Percentiles rank a stretch among this genome's conserved stretches.
These are phyloP conservation scores for Coleophoma crateriformis DNA, from an alignment of 2,329 filamentous ascomycete species.

Conservation along the genomic window DNA sequence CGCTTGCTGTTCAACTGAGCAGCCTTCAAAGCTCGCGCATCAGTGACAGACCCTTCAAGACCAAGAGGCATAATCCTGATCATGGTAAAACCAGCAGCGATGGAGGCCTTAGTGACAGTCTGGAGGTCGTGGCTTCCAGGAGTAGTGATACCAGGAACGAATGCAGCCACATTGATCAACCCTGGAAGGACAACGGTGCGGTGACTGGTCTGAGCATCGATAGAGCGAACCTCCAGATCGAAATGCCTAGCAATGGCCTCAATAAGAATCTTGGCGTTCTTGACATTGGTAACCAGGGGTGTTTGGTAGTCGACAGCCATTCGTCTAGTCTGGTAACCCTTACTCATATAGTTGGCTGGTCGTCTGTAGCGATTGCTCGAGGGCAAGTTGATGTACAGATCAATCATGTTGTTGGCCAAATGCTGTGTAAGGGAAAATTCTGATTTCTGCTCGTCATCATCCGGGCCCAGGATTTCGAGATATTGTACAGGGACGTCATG, in stretches of 20 bases:
- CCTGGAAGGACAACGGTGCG: conserved; percentile 68
- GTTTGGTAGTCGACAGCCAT: conserved; percentile 97
- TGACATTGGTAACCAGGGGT: conserved; percentile 95
- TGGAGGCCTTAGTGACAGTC: conserved; percentile 65
- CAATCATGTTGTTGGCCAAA: conserved; percentile 94
- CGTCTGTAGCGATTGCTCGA: conserved; percentile 96
- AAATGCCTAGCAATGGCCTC: conserved; percentile 91
- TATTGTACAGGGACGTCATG: conserved; percentile 90
- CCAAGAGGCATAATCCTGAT: conserved; percentile 74
- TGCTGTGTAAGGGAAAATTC: conserved; percentile 98
- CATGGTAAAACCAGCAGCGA: conserved; percentile 75
- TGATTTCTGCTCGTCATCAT: conserved; percentile 73
- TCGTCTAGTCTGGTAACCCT: conserved; percentile 90
- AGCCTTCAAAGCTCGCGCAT: conserved; percentile 63
- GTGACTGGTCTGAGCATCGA: conserved; percentile 91
- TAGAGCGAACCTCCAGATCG: conserved; percentile 72
- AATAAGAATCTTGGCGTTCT: conserved; percentile 96
- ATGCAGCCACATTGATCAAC: conserved; percentile 73
- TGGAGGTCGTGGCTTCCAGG: conserved; percentile 63
- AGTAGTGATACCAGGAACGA: conserved; percentile 67
- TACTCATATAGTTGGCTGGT: conserved; percentile 97
- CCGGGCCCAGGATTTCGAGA: conserved; percentile 75
- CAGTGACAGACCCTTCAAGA: conserved; percentile 65
- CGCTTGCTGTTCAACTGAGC: conserved; percentile 67
- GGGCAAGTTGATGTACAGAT: conserved; percentile 98